Evolutionary conservation across 164 flowering plant genomes (phyloP), one percentile per base, ranked within the genome.

Genomic region (Tetracentron sinense): DNA sequence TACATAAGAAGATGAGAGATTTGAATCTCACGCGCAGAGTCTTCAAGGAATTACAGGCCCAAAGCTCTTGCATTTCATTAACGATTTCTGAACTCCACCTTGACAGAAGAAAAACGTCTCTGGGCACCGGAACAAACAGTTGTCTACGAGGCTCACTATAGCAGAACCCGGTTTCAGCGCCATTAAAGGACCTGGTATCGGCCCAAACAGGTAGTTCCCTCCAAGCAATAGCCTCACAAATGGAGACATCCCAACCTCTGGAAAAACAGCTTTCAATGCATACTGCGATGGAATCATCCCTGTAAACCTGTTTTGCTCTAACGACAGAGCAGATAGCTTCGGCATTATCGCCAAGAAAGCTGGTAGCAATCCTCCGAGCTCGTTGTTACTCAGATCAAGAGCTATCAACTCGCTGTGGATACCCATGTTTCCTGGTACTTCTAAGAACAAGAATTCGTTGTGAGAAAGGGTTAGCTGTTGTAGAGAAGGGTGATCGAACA

Each of bases 91-190:
- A 1, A 21, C 76, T 7, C 82, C 89, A 27, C 97, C 98, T 46
- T 77, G 84, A 70, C 98, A 94, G 62, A 94, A 91, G 75, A 89
- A 89, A 66, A 82, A 83, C 22, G 57, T 65, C 2, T 8, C 6
- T 8, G 97, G 97, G 47, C 98, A 91, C 46, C 85, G 54, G 58
- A 62, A 72, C 65, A 94, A 69, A 71, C 98, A 94, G 53, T 94
- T 94, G 54, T 82, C 89, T 12, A 52, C 90, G 55, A 94, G 61
- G 35, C 80, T 79, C 35, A 94, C 80, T 17, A 59, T 72, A 0
- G 80, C 91, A 30, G 79, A 61, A 14, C 83, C 95, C 14, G 91
- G 78, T 65, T 84, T 75, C 57, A 94, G 57, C 16, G 21, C 68
- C 85, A 81, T 44, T 0, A 89, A 62, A 22, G 80, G 84, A 27